Evolutionary conservation across 768 basidiomycete genomes (phyloP), one percentile per base, ranked within the genome.

Genomic region (Podaxis sp.): DNA sequence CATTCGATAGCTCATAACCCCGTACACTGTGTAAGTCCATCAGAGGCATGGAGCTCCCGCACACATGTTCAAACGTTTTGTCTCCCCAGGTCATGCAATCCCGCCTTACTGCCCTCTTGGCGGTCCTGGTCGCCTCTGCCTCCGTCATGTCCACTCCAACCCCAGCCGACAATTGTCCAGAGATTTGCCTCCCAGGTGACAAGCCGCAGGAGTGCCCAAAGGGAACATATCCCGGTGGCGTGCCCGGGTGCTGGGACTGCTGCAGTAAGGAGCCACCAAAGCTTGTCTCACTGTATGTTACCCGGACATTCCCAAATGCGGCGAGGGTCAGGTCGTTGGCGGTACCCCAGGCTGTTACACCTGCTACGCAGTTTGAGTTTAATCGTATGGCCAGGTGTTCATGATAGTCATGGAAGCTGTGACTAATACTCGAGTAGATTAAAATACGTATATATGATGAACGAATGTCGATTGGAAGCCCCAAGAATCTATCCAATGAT

Each of bases 401-500:
- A 37, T 21, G 35, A 13, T 23, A 18, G 37, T 37, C 21, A 54
- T 37, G 13, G 5, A 25, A 36, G 16, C 32, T 50, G 46, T 48
- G 32, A 38, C 13, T 44, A 32, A 32, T 32, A 32, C 32, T 32
- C 32, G 9, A 32, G 7, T 47, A 7, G 25, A 37, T 55, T 46
- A 61, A 54, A 27, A 13, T 60, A 53, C 18, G 23, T 42, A 44
- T 21, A 48, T 36, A 61, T 21, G 38, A 21, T 38, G 52, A 53
- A n/a, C 25, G 42, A 61, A 48, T 36, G 32, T 50, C 44, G 23
- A 21, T 50, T 38, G 55, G 3, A 50, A 14, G 14, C 25, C 32
- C 47, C 16, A 27, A 14, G 36, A 10, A 46, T 21, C 46, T 50
- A 81, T n/a, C 71, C 80, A 58, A 86, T 74, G 13, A 83, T 67